phyloP scores from a whole-genome alignment of 129 eudicot genomes.

The Glebionis coronaria region DNA sequence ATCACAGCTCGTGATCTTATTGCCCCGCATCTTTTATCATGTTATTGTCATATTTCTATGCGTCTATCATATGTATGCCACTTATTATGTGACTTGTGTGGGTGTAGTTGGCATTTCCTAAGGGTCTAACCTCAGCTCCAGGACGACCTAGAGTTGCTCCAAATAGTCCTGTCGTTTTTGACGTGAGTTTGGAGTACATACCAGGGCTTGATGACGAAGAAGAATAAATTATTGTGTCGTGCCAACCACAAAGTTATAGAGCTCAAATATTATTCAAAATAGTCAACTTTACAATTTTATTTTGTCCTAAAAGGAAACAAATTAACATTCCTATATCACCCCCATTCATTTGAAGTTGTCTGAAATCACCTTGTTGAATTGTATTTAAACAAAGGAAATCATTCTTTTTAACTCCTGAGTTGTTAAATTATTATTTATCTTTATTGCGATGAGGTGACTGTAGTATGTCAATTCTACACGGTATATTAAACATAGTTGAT shows the following conservation, averaged over 20 bases:
- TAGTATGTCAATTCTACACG: no score
- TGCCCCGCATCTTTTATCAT: neutral
- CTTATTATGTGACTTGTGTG: slow-evolving; percentile 10
- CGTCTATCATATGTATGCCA: neutral
- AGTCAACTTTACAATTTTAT: neutral
- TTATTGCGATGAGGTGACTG: no score
- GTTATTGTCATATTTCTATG: slow-evolving; percentile 6
- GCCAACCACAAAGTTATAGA: slow-evolving; percentile 14
- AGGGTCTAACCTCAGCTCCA: slow-evolving; percentile 93
- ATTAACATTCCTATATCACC: neutral
- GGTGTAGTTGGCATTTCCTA: slow-evolving; percentile 84
- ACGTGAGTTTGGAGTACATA: slow-evolving; percentile 92
- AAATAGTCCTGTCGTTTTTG: slow-evolving; percentile 87
- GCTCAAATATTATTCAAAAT: neutral
- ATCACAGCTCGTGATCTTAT: neutral
- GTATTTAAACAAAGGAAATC: no score
- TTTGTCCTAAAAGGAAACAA: neutral
- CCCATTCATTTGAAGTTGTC: no score
- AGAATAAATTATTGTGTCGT: slow-evolving; percentile 22
- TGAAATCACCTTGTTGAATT: no score
- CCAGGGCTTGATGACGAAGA: slow-evolving; percentile 91
- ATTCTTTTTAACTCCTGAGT: no score
- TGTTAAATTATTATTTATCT: no score
- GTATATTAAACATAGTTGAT: no score
- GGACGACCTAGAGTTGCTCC: slow-evolving; percentile 99